Base-by-base conservation (phyloP, 352 stramenopile genomes). In the Blastocystis hominis region DNA sequence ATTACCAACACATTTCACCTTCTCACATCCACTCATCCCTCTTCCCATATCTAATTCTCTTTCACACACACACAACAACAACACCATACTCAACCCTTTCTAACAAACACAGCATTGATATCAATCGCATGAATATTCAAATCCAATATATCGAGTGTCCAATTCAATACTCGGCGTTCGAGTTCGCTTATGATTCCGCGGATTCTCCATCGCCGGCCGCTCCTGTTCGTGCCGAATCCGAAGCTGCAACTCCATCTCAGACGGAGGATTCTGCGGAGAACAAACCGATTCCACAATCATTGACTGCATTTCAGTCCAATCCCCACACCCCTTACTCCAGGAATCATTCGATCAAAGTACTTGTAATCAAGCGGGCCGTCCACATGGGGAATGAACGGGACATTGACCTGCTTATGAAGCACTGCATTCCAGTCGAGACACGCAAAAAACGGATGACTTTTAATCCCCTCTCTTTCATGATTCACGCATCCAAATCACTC, bases 401-500 rank as follows among this genome's bases (percentile, higher is more conserved):
- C 68, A 17, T 56, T 17, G n/a, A 89, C 68, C 44, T 89, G 34
- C 62, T 80, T 78, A 5, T 24, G 89, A 79, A 93, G 75, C 24
- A 96, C 87, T n/a, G 90, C 90, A 62, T 95, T 91, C 93, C 94
- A 97, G 40, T 93, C 91, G 15, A 96, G 81, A 13, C 89, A 90
- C 4, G 86, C 91, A 69, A 97, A 97, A 88, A 96, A 96, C 9
- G 93, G 90, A 88, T 96, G 93, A 20, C 87, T 61, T 24, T 94
- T 94, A 44, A 96, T 89, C 36, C 69, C 81, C 10, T 34, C 20
- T 24, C 75, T 77, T 68, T 68, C 62, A 15, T 13, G 59, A 15
- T n/a, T 10, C 54, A 53, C 40, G 0, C 7, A 0, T 44, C 5
- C 17, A 15, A 17, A 44, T 36, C 7, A 17, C 53, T 47, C 15